phyloP scores from a whole-genome alignment of 2,329 filamentous ascomycete genomes.

The Emmonsiellopsis sp. region DNA sequence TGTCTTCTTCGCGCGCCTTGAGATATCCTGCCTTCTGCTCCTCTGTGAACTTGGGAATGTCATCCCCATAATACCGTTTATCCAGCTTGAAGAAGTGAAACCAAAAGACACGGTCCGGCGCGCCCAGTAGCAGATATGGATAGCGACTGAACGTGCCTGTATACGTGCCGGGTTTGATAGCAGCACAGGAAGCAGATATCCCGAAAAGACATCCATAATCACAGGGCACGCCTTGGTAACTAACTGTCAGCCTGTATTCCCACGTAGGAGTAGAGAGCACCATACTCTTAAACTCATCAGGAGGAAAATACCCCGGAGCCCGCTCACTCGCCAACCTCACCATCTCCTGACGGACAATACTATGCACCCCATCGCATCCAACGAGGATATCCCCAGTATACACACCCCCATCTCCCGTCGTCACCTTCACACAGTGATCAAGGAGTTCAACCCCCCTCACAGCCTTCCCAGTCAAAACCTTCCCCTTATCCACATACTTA shows the following conservation, averaged over 20 bases:
- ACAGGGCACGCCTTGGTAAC: conserved; percentile 10
- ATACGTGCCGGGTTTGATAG: conserved; percentile 10
- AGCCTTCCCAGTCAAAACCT: conserved; percentile 20
- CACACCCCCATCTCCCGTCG: conserved; percentile 23
- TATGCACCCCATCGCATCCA: conserved; percentile 38
- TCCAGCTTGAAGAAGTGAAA: background rate
- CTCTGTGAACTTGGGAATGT: background rate
- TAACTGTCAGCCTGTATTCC: background rate
- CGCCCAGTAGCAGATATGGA: background rate
- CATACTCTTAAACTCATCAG: background rate
- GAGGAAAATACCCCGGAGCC: conserved; percentile 6
- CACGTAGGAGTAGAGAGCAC: background rate
- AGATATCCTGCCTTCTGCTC: background rate
- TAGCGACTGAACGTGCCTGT: background rate
- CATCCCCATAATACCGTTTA: background rate
- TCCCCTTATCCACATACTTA: conserved; percentile 20
- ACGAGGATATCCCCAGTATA: conserved; percentile 30
- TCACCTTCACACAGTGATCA: conserved; percentile 18
- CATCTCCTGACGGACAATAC: conserved; percentile 27
- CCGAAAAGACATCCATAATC: conserved; percentile 16
- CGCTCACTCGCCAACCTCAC: conserved; percentile 14
- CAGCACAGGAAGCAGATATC: conserved; percentile 17
- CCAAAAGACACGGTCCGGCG: background rate
- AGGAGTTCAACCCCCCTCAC: background rate
- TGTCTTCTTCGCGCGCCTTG: background rate